Base-by-base conservation (phyloP, 1,284 basidiomycete species). In the Pseudozyma thailandica region DNA sequence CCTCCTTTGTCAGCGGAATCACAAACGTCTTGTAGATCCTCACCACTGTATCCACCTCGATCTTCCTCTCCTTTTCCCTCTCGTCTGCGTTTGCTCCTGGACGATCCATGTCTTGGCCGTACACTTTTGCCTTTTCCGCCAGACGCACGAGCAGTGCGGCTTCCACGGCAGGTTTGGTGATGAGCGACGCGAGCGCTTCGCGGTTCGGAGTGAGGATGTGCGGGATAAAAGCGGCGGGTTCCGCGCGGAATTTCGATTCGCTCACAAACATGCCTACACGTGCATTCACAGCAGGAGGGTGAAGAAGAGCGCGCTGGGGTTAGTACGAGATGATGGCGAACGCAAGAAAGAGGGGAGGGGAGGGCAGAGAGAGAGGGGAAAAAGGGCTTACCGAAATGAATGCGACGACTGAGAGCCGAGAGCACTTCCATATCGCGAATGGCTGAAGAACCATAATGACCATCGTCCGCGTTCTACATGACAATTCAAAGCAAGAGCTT, bases 91-190 rank as follows among this genome's bases (percentile, higher is more conserved):
- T 57, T 23, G 70, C 57, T 9, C 60, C 72, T 4, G 64, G 61
- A 12, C 65, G 63, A 25, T 89, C 89, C 77, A 97, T 88, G 75
- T 97, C 93, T 76, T 93, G 91, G 0, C 94, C 94, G 83, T 98
- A 99, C 30, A 92, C 90, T 35, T 88, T 86, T 5, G 95, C 94
- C 84, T 99, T 99, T 85, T 93, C 94, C 52, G 88, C 88, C 15
- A 99, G 85, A 23, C 96, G 88, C 47, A 89, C 85, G n/a, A 99
- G 88, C 9, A 99, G 86, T 54, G 90, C 90, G 16, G 87, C 88
- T 83, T 98, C 96, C 30, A 99, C 94, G 54, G 91, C 94, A 0
- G 94, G 94, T 83, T 98, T 98, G 16, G 94, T 96, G 84, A 99
- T 98, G 38, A 98, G 86, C 0, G 84, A 89, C 13, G 91, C 93